Evolutionary conservation across 1,139 yeast species (phyloP), one percentile per base, ranked within the genome.

Genomic region (Pneumocystis murina): DNA sequence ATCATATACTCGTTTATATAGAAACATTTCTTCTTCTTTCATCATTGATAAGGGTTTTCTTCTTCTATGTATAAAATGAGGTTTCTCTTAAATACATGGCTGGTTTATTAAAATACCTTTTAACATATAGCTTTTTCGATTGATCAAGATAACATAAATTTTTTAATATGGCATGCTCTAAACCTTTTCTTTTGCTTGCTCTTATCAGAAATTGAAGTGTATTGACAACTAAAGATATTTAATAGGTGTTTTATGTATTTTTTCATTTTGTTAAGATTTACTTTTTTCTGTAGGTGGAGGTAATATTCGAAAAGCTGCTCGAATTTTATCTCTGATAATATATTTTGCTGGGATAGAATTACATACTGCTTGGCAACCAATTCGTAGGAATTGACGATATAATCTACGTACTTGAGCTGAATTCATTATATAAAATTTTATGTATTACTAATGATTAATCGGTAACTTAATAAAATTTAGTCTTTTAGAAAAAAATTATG

Each of bases 161-260:
- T n/a, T 59, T 48, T 1, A 69, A 28, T 24, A 69, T 64, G 16
- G 63, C 43, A 2, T 66, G 41, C 62, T 69, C 71, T 38, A 67
- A n/a, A n/a, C 70, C 69, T 5, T 63, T 64, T 59, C 60, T 66
- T n/a, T 38, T 35, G 1, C 69, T 68, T 8, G 71, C 70, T 61
- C 63, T 66, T 17, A 62, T 43, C 30, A 69, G 43, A 36, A 69
- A 65, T 38, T 64, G 33, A 35, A 66, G 61, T 2, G 71, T 69
- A 48, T 67, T 66, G 24, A 68, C 60, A 24, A 68, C 55, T 48
- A 48, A 24, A 48, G 7, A 48, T 20, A 24, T 24, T 48, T 48
- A 24, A 20, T 20, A 48, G 16, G 12, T 24, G 6, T 41, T 41
- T 41, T 24, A 41, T 41, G 20, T 41, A 41, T 48, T 8, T 48